Conservation (phyloP, 129 eudicot genomes). For the Oenanthe sinensis region DNA sequence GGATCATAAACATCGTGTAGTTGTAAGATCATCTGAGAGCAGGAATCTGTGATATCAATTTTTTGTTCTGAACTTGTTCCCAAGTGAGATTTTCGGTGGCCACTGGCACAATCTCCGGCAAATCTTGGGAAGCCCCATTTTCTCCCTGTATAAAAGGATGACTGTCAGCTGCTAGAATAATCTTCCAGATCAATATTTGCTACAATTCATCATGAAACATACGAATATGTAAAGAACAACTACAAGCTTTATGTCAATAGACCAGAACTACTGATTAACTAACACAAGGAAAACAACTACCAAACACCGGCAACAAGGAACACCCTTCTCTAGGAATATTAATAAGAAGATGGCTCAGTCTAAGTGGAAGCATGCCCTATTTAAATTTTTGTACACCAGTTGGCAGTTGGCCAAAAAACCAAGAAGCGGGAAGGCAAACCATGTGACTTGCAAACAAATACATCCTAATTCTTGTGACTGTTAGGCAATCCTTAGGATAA, state of each 20-base stretch:
- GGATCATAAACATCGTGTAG: slow-evolving; percentile 97
- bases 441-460: background rate
- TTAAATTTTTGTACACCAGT: background rate
- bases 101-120: slow-evolving; percentile 94
- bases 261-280: background rate
- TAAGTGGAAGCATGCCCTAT: background rate
- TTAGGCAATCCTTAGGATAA: background rate
- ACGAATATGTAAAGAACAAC: background rate
- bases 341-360: background rate
- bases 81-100: slow-evolving; percentile 45
- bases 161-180: background rate
- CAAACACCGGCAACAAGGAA: background rate
- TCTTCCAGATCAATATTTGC: background rate
- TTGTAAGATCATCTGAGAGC: slow-evolving; percentile 98
- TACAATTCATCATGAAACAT: background rate
- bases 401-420: background rate
- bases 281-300: background rate
- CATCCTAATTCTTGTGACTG: background rate
- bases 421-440: background rate
- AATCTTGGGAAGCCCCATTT: slow-evolving; percentile 94
- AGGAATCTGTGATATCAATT: slow-evolving; percentile 69
- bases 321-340: background rate
- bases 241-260: background rate
- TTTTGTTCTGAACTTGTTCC: slow-evolving; percentile 66
- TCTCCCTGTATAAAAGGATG: slow-evolving; percentile 43